Evolutionary conservation across 805 yeast genomes (phyloP), one percentile per base, ranked within the genome.

Genomic region (Ogataea dorogensis): DNA sequence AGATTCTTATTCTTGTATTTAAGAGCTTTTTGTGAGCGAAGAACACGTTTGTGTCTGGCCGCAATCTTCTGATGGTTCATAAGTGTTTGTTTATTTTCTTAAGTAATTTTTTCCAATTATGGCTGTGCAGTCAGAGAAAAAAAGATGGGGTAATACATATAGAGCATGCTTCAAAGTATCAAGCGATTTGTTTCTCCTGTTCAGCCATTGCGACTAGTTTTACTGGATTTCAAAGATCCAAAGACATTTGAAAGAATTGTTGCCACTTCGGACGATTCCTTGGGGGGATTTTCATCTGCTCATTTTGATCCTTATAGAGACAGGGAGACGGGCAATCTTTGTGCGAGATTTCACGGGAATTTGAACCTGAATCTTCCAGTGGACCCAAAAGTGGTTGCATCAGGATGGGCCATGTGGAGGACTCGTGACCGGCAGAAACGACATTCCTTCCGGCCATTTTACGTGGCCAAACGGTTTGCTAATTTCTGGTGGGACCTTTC

Each of bases 391-490:
- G 73, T 84, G 15, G 69, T 73, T 12, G 67, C 78, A 42, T 73
- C 81, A 13, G 86, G 86, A 1, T 79, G 79, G 65, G 86, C 94
- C 23, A 85, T 86, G 94, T 85, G 83, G 61, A 71, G 94, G 44
- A 86, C 95, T 0, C 72, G 67, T 47, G 86, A 84, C 52, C 75
- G 75, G 56, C 67, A 69, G 45, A 71, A 51, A 25, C 16, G 28
- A 2, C 57, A 56, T n/a, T 75, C 78, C 50, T 71, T 68, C 39
- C 65, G 63, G 39, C 64, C 61, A 6, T 58, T 68, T 42, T 61
- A 71, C 40, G 39, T 61, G 12, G 53, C 59, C 5, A 61, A 62
- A 26, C 46, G 52, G 21, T 60, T 60, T 38, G 58, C 64, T 5
- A 61, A 65, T 21, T 61, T 64, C 56, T 67, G 76, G 63, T 80